Evolutionary conservation across 768 basidiomycete species (phyloP), one percentile per base, ranked within the genome.

Genomic region (Mycena crocata): DNA sequence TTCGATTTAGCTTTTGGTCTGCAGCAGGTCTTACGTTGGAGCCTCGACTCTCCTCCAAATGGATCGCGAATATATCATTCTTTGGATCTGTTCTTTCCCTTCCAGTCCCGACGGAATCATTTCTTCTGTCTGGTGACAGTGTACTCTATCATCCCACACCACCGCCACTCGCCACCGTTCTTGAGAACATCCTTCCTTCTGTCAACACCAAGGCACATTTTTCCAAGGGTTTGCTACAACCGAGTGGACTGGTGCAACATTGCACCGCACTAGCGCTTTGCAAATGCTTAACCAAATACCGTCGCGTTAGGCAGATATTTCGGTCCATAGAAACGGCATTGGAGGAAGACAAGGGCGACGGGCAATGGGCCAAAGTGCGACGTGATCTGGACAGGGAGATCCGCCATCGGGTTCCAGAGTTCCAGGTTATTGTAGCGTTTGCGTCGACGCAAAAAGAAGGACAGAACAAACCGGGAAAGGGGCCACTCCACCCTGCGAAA

Each of bases 1-100:
- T 12, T 32, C n/a, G 19, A 23, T 34, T 28, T 68, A 93, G 92
- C 19, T 95, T 91, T 72, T 94, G 93, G 92, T 75, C 89, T 17
- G 83, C 83, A 2, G 88, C 86, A 5, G 84, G 85, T 3, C 78
- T 94, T 35, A 92, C 93, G 0, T 83, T 96, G 6, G 95, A 97
- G 71, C 94, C 95, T 0, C 89, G 95, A 3, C 85, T 96, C 7
- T 93, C 93, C 0, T 93, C 93, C 0, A 92, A 91, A 74, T 99
- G 97, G 96, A 90, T 98, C 34, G 88, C 92, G 0, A 97, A 95
- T 63, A 90, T 98, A 69, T 83, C 93, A 6, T 92, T 96, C 73
- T 88, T 94, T 42, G 93, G 91, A 3, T 84, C 84, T 10, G 85
- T 98, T 57, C 84, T 98, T 55, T 91, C 93, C 0, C 85, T 95